Conservation (phyloP, 2,329 filamentous ascomycete genomes). For the Elsinoe necatrix region DNA sequence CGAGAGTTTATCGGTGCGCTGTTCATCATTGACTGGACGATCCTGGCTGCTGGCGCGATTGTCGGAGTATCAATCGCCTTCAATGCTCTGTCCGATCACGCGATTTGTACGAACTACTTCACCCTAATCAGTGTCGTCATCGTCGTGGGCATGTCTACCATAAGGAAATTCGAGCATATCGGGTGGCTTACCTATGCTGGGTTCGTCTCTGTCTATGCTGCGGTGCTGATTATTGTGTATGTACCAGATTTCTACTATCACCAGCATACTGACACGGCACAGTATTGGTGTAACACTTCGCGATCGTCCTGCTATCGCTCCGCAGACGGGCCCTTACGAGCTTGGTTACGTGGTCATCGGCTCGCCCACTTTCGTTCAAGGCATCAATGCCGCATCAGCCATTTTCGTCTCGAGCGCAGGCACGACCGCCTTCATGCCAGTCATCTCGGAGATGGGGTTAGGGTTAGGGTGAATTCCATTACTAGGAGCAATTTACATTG, state of each 20-base stretch:
- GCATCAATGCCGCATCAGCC: constrained; percentile 49
- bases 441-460: constrained; percentile 63
- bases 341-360: constrained; percentile 51
- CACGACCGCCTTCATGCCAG: constrained; percentile 53
- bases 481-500: too few species aligned
- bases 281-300: constrained; percentile 42
- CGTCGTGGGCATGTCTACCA: constrained; percentile 22
- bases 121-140: constrained; percentile 19
- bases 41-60: constrained; percentile 50
- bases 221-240: constrained; percentile 14
- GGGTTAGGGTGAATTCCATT: too few species aligned
- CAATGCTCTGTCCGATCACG: constrained; percentile 52
- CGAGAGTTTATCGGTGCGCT: constrained; percentile 40
- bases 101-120: constrained; percentile 48
- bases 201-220: constrained; percentile 32
- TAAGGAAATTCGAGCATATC: constrained; percentile 24
- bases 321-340: constrained; percentile 50
- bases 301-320: constrained; percentile 53
- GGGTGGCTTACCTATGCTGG: constrained; percentile 26
- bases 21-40: constrained; percentile 35
- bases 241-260: constrained; percentile 20
- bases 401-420: constrained; percentile 54
- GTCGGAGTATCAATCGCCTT: constrained; percentile 51
- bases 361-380: constrained; percentile 49
- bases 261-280: background rate